Conservation (phyloP, 176 grass and related monocot species). For the Tillandsia leiboldiana region DNA sequence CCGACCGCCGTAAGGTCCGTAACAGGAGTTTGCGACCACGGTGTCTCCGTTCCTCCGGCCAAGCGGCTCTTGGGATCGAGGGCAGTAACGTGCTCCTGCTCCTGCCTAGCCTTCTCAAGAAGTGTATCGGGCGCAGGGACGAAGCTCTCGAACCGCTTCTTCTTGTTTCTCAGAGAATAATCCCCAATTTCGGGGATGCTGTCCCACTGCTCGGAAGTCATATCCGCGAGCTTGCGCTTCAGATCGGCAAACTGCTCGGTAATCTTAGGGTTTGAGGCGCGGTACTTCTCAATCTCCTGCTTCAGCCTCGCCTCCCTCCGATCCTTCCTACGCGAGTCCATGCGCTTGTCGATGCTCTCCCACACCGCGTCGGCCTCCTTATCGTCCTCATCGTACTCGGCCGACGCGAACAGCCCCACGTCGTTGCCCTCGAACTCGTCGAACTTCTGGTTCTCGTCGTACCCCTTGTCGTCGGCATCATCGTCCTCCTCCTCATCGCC, state of each 20-base stretch:
- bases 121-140: constrained; percentile 74
- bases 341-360: constrained; percentile 79
- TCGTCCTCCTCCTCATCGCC: constrained; percentile 66
- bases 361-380: constrained; percentile 86
- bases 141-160: constrained; percentile 91
- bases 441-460: constrained; percentile 92
- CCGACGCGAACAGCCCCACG: constrained; percentile 77
- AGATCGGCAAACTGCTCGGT: constrained; percentile 87
- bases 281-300: constrained; percentile 94
- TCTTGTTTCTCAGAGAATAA: constrained; percentile 83
- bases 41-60: constrained; percentile 67
- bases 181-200: constrained; percentile 93
- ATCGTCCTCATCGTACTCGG: constrained; percentile 88
- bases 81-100: constrained; percentile 87
- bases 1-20: constrained; percentile 83
- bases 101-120: constrained; percentile 91
- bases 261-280: constrained; percentile 91
- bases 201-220: constrained; percentile 67
- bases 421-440: constrained; percentile 97
- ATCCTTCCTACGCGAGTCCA: constrained; percentile 85
- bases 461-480: constrained; percentile 81
- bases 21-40: constrained; percentile 71
- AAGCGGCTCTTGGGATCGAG: constrained; percentile 74
- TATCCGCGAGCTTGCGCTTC: constrained; percentile 59
- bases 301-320: constrained; percentile 81